Evolutionary conservation across 169 alveolate species (phyloP).

Genomic region (Plasmodium chabaudi): DNA sequence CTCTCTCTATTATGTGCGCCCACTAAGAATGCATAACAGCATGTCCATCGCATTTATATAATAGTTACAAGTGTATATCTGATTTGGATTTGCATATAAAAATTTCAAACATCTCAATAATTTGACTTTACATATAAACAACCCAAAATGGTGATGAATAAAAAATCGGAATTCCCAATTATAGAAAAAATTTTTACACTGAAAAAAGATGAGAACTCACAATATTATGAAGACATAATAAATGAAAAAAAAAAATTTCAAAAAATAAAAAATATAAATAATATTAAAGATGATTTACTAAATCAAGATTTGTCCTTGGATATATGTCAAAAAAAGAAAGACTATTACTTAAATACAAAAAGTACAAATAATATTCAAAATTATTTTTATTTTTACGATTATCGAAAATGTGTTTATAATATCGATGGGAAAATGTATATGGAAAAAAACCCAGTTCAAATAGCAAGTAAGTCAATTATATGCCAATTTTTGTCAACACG

Average conservation of each 20-base stretch:
- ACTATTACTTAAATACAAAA: conserved; percentile 42
- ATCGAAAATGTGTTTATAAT: conserved; percentile 41
- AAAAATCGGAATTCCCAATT: conserved; percentile 26
- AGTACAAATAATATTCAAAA: conserved; percentile 37
- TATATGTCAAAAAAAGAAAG: conserved; percentile 26
- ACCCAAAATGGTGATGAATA: conserved; percentile 12
- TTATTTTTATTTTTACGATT: conserved; percentile 51
- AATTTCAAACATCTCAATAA: too few relatives aligned
- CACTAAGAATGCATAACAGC: too few relatives aligned
- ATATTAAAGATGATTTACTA: conserved; percentile 17
- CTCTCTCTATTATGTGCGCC: too few relatives aligned
- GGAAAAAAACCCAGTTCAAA: conserved; percentile 38
- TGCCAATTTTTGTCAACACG: not conserved
- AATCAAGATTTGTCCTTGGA: conserved; percentile 28
- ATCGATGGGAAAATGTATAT: conserved; percentile 67
- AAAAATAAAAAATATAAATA: conserved; percentile 15
- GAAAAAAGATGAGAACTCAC: conserved; percentile 11
- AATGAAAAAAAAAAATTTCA: not conserved
- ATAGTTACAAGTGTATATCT: too few relatives aligned
- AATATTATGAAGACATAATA: conserved; percentile 23
- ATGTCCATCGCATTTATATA: too few relatives aligned
- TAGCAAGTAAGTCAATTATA: not conserved
- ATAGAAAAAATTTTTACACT: conserved; percentile 35
- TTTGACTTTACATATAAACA: too few relatives aligned
- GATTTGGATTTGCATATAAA: too few relatives aligned